phyloP scores from a whole-genome alignment of 345 rosid genomes.

The Linum lewisii region DNA sequence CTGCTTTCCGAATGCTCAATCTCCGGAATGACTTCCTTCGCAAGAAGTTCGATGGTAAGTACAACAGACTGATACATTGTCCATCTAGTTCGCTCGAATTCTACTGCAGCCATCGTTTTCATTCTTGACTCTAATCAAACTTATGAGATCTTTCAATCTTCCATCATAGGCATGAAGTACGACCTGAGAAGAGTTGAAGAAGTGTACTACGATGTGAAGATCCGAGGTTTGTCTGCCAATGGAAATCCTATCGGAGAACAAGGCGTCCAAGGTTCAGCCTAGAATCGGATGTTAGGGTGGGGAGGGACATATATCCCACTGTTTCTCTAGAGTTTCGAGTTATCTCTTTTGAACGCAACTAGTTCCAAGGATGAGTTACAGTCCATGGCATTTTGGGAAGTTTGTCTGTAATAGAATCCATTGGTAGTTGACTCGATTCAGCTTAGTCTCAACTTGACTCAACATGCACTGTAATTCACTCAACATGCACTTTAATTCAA shows the following conservation, averaged over 20 bases:
- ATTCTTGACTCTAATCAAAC: not conserved
- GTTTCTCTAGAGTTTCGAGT: not conserved
- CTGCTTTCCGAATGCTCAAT: conserved; percentile 88
- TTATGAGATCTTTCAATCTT: conserved; percentile 2
- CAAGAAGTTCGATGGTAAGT: conserved; percentile 83
- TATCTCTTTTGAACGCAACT: no score
- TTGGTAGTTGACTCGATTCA: no score
- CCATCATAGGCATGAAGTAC: conserved; percentile 65
- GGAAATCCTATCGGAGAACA: conserved; percentile 25
- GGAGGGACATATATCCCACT: not conserved
- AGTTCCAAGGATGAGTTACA: no score
- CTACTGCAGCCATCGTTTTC: not conserved
- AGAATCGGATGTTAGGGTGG: conserved; percentile 5
- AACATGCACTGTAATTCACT: no score
- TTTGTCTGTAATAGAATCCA: no score
- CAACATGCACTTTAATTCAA: no score
- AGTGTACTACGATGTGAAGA: conserved; percentile 82
- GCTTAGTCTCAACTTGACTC: no score
- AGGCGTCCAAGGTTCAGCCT: not conserved
- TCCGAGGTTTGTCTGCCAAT: conserved; percentile 49
- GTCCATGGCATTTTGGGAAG: no score
- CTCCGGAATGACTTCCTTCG: conserved; percentile 94
- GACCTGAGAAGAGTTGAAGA: conserved; percentile 81
- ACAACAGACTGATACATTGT: not conserved
- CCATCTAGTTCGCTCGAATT: not conserved